Evolutionary conservation across 140 eudicot species (phyloP).

Genomic region (Oenanthe javanica): DNA sequence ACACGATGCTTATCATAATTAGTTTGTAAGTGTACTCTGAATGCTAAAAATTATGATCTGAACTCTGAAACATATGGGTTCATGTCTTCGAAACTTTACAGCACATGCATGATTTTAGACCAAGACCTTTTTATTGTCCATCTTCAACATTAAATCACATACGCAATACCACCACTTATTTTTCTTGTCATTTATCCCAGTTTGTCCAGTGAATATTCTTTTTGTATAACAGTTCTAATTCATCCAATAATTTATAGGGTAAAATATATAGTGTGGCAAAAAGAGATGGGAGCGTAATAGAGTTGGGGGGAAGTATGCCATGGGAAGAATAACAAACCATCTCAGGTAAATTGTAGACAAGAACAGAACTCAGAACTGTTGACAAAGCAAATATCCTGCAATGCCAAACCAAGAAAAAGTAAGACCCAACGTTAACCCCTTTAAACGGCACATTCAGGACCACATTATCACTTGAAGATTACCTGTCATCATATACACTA

Average conservation of each 20-base stretch:
- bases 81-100: background rate
- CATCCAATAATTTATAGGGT: background rate
- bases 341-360: slow-evolving; percentile 91
- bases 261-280: background rate
- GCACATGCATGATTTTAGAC: background rate
- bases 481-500: slow-evolving; percentile 97
- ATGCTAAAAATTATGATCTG: background rate
- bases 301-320: slow-evolving; percentile 1
- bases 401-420: slow-evolving; percentile 1
- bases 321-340: slow-evolving; percentile 48
- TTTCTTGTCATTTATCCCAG: background rate
- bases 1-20: background rate
- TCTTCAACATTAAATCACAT: background rate
- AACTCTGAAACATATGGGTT: background rate
- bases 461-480: slow-evolving; percentile 11
- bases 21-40: background rate
- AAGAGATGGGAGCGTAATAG: background rate
- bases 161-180: background rate
- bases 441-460: background rate
- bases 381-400: slow-evolving; percentile 96
- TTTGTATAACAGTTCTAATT: background rate
- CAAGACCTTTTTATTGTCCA: background rate
- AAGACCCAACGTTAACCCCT: slow-evolving; percentile 6
- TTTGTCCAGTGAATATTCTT: background rate
- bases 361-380: slow-evolving; percentile 94